These are phyloP conservation scores for Thielaviopsis populi DNA, from an alignment of 2,329 filamentous ascomycete genomes.

Conservation along the genomic window DNA sequence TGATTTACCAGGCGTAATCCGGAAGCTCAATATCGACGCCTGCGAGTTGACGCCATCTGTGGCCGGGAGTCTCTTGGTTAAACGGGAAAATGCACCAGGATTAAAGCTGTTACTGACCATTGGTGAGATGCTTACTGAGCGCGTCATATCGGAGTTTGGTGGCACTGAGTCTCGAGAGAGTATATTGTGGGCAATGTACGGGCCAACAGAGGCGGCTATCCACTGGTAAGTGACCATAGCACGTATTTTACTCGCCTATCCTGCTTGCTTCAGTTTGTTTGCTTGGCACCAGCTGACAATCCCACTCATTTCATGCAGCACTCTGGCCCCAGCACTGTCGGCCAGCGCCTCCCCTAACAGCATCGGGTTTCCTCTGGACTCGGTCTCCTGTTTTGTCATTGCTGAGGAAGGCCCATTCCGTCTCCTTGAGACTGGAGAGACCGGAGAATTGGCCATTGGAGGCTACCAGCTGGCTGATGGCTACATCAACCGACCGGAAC, in stretches of 20 bases:
- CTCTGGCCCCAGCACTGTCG: conserved; percentile 50
- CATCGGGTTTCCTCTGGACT: conserved; percentile 66
- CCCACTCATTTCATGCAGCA: conserved; percentile 30
- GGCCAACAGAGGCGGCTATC: conserved; percentile 81
- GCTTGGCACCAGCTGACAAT: not conserved
- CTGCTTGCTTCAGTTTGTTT: not conserved
- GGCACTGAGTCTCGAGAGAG: conserved; percentile 36
- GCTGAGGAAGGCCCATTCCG: conserved; percentile 32
- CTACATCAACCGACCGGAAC: conserved; percentile 67
- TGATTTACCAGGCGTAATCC: conserved; percentile 55
- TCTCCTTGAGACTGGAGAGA: conserved; percentile 49
- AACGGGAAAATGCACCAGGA: conserved; percentile 49
- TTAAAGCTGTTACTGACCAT: conserved; percentile 68
- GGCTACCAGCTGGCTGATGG: conserved; percentile 64
- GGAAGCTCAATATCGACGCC: conserved; percentile 55
- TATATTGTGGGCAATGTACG: conserved; percentile 85
- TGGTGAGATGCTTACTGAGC: conserved; percentile 76
- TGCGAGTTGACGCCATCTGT: conserved; percentile 85
- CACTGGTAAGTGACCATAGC: conserved; percentile 43
- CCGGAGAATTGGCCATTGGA: conserved; percentile 69
- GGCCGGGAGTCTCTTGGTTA: conserved; percentile 57
- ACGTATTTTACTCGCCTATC: not conserved
- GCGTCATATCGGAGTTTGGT: conserved; percentile 68
- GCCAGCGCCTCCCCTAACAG: conserved; percentile 43
- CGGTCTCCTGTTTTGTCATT: conserved; percentile 63